Percentiles rank a stretch among this genome's conserved stretches.
These are phyloP conservation scores for Emergomyces pasteurianus DNA, from an alignment of 2,329 filamentous ascomycete genomes.

Conservation along the genomic window DNA sequence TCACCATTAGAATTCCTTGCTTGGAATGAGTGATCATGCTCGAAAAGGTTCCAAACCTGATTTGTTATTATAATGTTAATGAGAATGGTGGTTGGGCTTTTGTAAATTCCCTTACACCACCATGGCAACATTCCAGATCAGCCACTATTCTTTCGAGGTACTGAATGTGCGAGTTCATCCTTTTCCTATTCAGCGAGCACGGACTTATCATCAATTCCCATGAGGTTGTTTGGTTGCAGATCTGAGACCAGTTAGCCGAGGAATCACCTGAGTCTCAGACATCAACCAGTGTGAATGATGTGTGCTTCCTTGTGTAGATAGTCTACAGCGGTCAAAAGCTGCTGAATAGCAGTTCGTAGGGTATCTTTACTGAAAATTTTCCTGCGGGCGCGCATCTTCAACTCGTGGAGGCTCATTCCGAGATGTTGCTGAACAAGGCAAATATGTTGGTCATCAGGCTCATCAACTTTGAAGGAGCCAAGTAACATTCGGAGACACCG, in stretches of 20 bases:
- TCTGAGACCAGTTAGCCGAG: too few relatives aligned
- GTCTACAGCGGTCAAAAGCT: slow-evolving; percentile 17
- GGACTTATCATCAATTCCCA: slow-evolving; percentile 18
- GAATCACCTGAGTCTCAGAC: too few relatives aligned
- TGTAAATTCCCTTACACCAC: too few relatives aligned
- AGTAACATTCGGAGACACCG: slow-evolving; percentile 12
- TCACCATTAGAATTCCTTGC: background rate
- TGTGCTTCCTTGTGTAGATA: slow-evolving; percentile 19
- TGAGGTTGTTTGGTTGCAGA: slow-evolving; percentile 22
- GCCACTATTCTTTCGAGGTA: slow-evolving; percentile 19
- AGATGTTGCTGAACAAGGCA: slow-evolving; percentile 9
- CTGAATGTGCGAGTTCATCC: slow-evolving; percentile 17
- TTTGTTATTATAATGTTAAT: too few relatives aligned
- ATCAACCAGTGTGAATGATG: slow-evolving; percentile 17
- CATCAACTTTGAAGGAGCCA: slow-evolving; percentile 17
- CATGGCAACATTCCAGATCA: slow-evolving; percentile 16
- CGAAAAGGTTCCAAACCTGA: slow-evolving; percentile 1
- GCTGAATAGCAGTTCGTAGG: slow-evolving; percentile 13
- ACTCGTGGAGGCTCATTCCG: slow-evolving; percentile 6
- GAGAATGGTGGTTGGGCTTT: too few relatives aligned
- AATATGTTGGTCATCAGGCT: slow-evolving; percentile 5
- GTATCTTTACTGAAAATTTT: slow-evolving; percentile 10
- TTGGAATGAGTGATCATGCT: background rate
- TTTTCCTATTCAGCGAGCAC: slow-evolving; percentile 19
- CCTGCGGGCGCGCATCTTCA: slow-evolving; percentile 3